A percentile compares a stretch with the other conserved stretches of the same genome.
phyloP scores from a whole-genome alignment of 352 stramenopile species.

The Phytophthora litchii region DNA sequence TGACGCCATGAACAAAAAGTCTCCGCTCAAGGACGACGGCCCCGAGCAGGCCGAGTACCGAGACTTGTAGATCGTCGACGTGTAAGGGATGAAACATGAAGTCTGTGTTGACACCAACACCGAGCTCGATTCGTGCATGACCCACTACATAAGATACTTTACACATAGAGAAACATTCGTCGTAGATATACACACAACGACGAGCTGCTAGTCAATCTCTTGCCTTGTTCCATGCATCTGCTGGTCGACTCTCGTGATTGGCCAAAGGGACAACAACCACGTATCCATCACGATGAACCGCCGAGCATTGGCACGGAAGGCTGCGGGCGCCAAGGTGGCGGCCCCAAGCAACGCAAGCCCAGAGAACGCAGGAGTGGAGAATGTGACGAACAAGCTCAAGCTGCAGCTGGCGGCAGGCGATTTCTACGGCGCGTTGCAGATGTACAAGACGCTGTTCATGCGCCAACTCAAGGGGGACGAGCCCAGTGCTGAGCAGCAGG shows the following conservation, averaged over 20 bases:
- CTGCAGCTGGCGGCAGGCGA: constrained; percentile 74
- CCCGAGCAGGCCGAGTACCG: constrained; percentile 81
- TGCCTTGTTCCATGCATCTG: too few species aligned
- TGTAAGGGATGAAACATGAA: constrained; percentile 1
- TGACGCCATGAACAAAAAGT: constrained; percentile 76
- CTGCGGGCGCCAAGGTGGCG: constrained; percentile 52
- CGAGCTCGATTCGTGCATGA: too few species aligned
- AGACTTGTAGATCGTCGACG: constrained; percentile 58
- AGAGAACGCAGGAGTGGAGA: constrained; percentile 67
- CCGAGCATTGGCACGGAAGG: constrained; percentile 68
- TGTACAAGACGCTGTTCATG: constrained; percentile 93
- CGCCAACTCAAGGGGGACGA: constrained; percentile 80
- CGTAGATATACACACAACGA: too few species aligned
- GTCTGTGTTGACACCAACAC: background rate
- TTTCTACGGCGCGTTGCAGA: constrained; percentile 88
- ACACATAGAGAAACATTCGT: too few species aligned
- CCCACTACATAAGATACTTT: too few species aligned
- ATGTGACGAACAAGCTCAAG: constrained; percentile 81
- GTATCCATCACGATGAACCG: constrained; percentile 61
- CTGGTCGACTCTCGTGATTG: too few species aligned
- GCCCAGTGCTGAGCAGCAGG: constrained; percentile 53
- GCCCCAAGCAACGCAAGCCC: constrained; percentile 21
- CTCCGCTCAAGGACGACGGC: constrained; percentile 36
- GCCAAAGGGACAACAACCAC: background rate
- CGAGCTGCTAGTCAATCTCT: too few species aligned